Conservation (phyloP, 108 stramenopile genomes). For the Hondaea fermentalgiana region DNA sequence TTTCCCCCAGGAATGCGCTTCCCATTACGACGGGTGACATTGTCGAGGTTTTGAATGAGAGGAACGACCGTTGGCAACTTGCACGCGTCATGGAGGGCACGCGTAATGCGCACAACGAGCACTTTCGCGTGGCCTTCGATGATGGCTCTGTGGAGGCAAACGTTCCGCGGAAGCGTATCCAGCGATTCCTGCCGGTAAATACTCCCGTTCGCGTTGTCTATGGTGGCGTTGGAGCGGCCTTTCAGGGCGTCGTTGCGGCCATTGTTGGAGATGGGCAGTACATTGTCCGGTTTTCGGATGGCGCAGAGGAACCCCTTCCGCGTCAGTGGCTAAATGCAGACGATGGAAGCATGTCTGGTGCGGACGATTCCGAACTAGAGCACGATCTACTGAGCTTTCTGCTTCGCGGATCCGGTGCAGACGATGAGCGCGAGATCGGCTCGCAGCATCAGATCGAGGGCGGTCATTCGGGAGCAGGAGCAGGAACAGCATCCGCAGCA, state of each 20-base stretch:
- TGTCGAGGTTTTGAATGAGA: background rate
- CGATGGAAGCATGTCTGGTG: background rate
- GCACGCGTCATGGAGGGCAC: background rate
- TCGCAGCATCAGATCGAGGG: no score
- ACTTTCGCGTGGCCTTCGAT: background rate
- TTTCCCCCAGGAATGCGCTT: background rate
- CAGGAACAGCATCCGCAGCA: no score
- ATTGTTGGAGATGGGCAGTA: background rate
- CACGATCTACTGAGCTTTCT: background rate
- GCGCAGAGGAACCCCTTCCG: background rate
- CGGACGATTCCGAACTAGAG: background rate
- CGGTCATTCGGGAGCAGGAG: no score
- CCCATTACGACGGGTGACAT: background rate
- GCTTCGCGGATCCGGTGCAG: background rate
- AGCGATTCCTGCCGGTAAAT: background rate
- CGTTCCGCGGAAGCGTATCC: background rate
- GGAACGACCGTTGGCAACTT: background rate
- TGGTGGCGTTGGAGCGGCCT: background rate
- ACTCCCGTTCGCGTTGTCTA: background rate
- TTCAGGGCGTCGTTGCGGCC: background rate
- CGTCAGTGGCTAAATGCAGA: background rate
- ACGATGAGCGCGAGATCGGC: background rate
- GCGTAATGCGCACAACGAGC: background rate
- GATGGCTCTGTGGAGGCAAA: background rate
- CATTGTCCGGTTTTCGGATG: background rate